Evolutionary conservation across 2,329 filamentous ascomycete genomes (phyloP), one percentile per base, ranked within the genome.

Genomic region (Penicillium hordei): DNA sequence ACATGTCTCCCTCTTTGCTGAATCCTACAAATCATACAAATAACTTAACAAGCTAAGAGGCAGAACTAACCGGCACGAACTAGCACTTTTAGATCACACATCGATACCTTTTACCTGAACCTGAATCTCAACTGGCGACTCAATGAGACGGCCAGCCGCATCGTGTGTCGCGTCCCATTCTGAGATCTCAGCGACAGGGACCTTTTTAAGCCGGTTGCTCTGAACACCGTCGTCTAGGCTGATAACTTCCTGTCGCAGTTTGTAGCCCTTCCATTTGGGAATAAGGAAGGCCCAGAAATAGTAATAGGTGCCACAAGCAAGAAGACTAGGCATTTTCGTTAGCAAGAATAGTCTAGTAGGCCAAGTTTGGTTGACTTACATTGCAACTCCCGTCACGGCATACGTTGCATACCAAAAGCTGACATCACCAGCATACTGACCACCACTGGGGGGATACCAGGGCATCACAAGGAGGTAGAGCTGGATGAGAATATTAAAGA

Each of bases 321-420:
- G 57, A 40, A 87, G 74, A 45, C 82, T 84, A 46, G 12, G 15
- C 15, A 19, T 17, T 39, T 42, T 29, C 19, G 9, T 52, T 19
- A 49, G 4, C n/a, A 9, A 10, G 12, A 25, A 31, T 21, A 17
- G 17, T 19, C 5, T 6, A 25, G 38, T 27, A 40, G 31, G 19
- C 3, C 9, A 10, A 39, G 7, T 33, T 43, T 5, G 3, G 23
- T 39, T 31, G 23, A 82, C 83, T 78, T 76, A 86, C 83, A 89
- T 81, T 27, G 70, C 85, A 56, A 90, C 81, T 0, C 88, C 87
- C 0, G 84, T 81, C 1, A 86, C 82, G 15, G 82, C 81, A 63
- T 90, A 89, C 0, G 87, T 89, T 1, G 80, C 87, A 60, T 90
- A 91, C 83, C 85, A 90, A 71, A 91, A 91, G 53, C 82, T 87